Conservation (phyloP, 2,329 filamentous ascomycete genomes). For the Trichoderma breve region DNA sequence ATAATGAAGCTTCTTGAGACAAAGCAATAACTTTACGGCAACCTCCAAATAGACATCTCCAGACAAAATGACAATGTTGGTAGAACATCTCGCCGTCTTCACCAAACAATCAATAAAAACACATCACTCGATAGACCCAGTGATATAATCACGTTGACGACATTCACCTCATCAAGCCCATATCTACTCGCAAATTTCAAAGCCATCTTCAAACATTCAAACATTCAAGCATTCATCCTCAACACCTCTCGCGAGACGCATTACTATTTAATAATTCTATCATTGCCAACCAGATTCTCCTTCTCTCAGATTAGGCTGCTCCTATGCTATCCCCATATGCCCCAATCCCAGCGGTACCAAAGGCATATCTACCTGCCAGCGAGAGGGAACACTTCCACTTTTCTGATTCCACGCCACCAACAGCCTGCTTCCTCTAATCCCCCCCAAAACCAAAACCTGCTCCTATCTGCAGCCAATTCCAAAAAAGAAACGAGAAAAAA, state of each 20-base stretch:
- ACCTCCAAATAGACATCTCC: background rate
- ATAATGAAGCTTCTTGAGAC: background rate
- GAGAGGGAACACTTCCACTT: background rate
- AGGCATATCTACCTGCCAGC: background rate
- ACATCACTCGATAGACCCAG: background rate
- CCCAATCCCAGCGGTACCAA: background rate
- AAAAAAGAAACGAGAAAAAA: background rate
- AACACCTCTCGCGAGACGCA: conserved; percentile 6
- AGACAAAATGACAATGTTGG: background rate
- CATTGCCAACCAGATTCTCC: conserved; percentile 19
- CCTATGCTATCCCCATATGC: conserved; percentile 19
- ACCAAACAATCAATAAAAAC: background rate
- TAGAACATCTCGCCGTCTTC: background rate
- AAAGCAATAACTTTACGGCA: background rate
- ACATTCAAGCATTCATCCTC: background rate
- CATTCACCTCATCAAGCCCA: background rate
- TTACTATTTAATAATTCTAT: background rate
- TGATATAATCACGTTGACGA: background rate
- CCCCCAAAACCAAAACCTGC: background rate
- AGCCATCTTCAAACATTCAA: background rate
- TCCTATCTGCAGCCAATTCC: conserved; percentile 2
- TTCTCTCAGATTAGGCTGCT: conserved; percentile 27
- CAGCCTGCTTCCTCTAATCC: background rate
- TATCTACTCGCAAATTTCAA: background rate
- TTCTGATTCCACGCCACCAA: background rate